phyloP scores from a whole-genome alignment of 805 yeast genomes.

The Wickerhamomyces chaumierensis region DNA sequence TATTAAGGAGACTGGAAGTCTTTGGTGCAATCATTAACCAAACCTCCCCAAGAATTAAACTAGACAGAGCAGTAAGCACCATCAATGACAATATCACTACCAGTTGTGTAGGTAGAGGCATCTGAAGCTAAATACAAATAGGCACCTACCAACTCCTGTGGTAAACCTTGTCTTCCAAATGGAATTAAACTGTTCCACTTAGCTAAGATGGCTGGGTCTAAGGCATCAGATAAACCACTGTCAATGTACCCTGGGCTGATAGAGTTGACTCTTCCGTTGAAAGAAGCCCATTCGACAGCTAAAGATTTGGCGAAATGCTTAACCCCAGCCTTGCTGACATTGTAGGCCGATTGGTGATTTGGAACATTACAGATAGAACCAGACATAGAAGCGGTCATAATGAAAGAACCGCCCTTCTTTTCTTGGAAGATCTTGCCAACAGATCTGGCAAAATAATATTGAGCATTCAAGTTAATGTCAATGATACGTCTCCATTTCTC shows the following conservation, averaged over 20 bases:
- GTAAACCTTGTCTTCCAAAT: conserved; percentile 63
- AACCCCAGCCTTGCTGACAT: conserved; percentile 23
- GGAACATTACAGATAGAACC: conserved; percentile 83
- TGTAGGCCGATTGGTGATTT: conserved; percentile 77
- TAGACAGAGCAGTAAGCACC: conserved; percentile 49
- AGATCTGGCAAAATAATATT: conserved; percentile 67
- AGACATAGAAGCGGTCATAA: conserved; percentile 83
- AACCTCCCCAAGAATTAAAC: no score
- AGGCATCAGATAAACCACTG: conserved; percentile 49
- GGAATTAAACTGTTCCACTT: conserved; percentile 48
- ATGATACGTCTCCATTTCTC: conserved; percentile 64
- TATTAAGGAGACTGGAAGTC: no score
- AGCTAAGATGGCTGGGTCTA: conserved; percentile 31
- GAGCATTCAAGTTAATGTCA: conserved; percentile 69
- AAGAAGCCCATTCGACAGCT: conserved; percentile 74
- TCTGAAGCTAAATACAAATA: conserved; percentile 70
- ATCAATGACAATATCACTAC: conserved; percentile 65
- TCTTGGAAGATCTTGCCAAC: conserved; percentile 63
- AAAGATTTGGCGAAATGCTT: conserved; percentile 12
- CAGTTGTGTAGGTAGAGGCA: conserved; percentile 73
- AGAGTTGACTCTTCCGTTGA: conserved; percentile 67
- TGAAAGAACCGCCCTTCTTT: conserved; percentile 70
- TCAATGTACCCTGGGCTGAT: conserved; percentile 81
- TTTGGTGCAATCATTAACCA: no score
- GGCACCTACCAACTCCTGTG: conserved; percentile 71